Evolutionary conservation across 139 green algal genomes (phyloP), one percentile per base, ranked within the genome.

Genomic region (Trebouxia sp.): DNA sequence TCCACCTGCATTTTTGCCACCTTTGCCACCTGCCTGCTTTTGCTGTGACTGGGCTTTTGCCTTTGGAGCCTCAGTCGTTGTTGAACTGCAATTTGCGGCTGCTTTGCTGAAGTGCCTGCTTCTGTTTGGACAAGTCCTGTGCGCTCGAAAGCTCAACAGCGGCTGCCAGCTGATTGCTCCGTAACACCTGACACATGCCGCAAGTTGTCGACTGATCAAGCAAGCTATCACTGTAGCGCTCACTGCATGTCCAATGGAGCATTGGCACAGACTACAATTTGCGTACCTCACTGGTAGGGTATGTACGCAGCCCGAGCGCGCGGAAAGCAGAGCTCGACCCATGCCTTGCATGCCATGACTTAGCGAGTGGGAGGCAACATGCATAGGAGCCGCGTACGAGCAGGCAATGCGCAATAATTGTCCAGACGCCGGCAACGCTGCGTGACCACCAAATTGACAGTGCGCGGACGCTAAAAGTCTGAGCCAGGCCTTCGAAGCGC

Each of bases 11-110:
- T 72, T 28, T 45, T 78, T 37, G 62, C 58, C 65, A 14, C 22
- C 17, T 55, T 80, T 55, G 7, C 88, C 70, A 62, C 84, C 55
- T 82, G 85, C 17, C 78, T 87, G 48, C 43, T 89, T 58, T 30
- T 79, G 65, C 47, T 79, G 72, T 30, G 65, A 47, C 72, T 79
- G 72, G 11, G 8, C 11, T 42, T 62, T 45, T 6, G 45, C 14
- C 26, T 77, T 77, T 11, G 67, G 26, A 37, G 41, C 62, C 62
- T 72, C 62, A 45, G 62, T 35, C 43, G 62, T 72, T 35, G 39
- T 20, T 38, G 41, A 24, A 37, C 69, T 41, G 69, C 41, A 77
- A 41, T 20, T n/a, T 56, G 69, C 69, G 39, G 69, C 41, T 82
- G 38, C 22, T 32, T 17, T 48, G 14, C 35, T 14, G 10, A 47